Conservation (phyloP, 2,329 filamentous ascomycete species). For the Talaromyces sp. region DNA sequence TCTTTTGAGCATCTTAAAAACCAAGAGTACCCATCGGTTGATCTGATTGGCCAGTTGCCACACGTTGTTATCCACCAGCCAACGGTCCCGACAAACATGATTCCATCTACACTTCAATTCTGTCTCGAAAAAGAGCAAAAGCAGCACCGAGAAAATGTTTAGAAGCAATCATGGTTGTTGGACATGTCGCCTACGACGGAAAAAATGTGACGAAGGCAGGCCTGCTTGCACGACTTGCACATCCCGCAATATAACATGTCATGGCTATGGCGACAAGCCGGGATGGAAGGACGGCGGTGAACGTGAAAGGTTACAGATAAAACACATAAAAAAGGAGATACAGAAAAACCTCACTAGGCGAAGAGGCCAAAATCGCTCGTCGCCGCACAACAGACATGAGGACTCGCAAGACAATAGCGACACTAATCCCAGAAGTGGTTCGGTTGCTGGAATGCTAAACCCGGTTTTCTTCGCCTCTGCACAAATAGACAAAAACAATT, state of each 20-base stretch:
- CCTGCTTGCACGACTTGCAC: slow-evolving; percentile 59
- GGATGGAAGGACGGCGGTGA: slow-evolving; percentile 6
- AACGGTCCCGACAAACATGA: background rate
- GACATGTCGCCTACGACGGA: slow-evolving; percentile 62
- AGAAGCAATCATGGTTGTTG: slow-evolving; percentile 49
- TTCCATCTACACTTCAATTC: background rate
- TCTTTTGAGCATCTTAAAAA: background rate
- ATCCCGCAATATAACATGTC: slow-evolving; percentile 7
- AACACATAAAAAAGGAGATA: background rate
- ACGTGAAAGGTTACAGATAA: background rate
- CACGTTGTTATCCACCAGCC: background rate
- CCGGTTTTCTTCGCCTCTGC: background rate
- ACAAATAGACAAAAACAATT: background rate
- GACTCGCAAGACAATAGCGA: background rate
- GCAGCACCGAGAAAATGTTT: background rate
- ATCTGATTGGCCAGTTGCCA: background rate
- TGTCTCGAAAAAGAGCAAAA: background rate
- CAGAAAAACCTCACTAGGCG: background rate
- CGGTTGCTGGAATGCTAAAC: background rate
- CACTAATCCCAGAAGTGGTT: background rate
- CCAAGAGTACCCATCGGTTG: background rate
- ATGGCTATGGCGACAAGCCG: slow-evolving; percentile 8
- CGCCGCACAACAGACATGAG: background rate
- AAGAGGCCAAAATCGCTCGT: background rate
- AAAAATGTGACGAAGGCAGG: slow-evolving; percentile 67